These are phyloP conservation scores for Alternaria panax DNA, from an alignment of 2,329 filamentous ascomycete species.

Conservation along the genomic window DNA sequence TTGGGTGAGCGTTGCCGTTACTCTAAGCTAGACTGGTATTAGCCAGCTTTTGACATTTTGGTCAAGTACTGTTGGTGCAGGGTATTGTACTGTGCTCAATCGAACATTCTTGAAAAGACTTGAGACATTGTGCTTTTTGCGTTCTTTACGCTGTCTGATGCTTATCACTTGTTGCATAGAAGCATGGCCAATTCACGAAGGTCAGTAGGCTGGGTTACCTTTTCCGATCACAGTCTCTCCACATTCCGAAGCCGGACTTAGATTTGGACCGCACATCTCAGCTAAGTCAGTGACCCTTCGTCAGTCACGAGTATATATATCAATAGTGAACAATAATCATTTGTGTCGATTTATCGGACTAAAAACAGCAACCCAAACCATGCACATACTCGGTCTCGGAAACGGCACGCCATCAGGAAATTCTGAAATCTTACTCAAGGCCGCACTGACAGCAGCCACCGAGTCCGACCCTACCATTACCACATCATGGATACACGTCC, in stretches of 20 bases:
- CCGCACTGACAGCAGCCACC: not conserved
- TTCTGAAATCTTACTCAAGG: not conserved
- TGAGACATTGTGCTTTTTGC: not conserved
- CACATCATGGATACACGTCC: not conserved
- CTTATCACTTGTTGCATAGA: not conserved
- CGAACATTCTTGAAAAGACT: not conserved
- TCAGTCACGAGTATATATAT: not conserved
- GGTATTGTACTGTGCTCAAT: not conserved
- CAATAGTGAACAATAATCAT: no score
- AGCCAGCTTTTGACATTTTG: not conserved
- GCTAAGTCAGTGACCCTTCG: not conserved
- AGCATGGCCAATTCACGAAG: not conserved
- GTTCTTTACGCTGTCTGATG: not conserved
- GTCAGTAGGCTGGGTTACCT: not conserved
- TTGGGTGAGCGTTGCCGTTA: not conserved
- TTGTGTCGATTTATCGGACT: not conserved
- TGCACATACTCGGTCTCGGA: not conserved
- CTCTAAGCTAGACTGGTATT: not conserved
- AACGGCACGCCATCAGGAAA: not conserved
- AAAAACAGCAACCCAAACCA: not conserved
- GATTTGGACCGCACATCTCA: not conserved
- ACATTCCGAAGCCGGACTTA: not conserved
- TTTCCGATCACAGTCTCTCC: not conserved
- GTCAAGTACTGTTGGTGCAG: not conserved
- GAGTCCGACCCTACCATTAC: not conserved